Percentiles rank a stretch among this genome's conserved stretches.
Conservation (phyloP, 257 asterid species). For the Cordia subcordata region DNA sequence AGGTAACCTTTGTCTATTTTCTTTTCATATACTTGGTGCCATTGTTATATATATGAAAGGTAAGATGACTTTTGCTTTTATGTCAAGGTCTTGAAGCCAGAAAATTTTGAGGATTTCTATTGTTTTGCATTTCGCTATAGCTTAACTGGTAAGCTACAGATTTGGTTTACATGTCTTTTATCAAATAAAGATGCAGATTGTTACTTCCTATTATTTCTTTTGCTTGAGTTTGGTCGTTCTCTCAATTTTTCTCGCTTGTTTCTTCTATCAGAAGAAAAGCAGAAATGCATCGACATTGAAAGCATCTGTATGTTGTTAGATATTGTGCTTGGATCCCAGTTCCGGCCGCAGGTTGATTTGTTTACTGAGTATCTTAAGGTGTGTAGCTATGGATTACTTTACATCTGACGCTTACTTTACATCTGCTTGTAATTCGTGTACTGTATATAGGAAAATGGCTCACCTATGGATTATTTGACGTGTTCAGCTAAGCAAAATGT, state of each 20-base stretch:
- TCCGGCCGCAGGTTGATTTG: constrained; percentile 56
- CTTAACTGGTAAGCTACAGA: constrained; percentile 53
- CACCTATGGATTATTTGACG: too few species aligned
- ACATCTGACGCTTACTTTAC: neutral
- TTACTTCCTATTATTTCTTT: constrained; percentile 3
- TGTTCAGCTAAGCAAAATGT: neutral
- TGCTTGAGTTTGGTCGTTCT: neutral
- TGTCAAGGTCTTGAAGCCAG: constrained; percentile 58
- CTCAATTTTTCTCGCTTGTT: constrained; percentile 11
- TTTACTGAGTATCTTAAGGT: constrained; percentile 76
- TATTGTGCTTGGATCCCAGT: constrained; percentile 61
- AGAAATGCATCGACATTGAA: constrained; percentile 74
- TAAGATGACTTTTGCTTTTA: constrained; percentile 14
- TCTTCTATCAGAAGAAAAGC: constrained; percentile 68
- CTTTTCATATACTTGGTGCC: neutral
- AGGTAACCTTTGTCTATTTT: constrained; percentile 33
- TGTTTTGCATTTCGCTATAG: constrained; percentile 60
- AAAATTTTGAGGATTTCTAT: constrained; percentile 63
- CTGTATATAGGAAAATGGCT: too few species aligned
- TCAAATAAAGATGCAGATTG: constrained; percentile 5
- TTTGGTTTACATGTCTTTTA: neutral
- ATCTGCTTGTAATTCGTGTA: neutral
- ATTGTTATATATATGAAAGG: neutral
- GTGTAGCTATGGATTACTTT: too few species aligned
- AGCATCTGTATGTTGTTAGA: constrained; percentile 64